Evolutionary conservation across 2,329 filamentous ascomycete genomes (phyloP).

Genomic region (Aspergillus awamori): DNA sequence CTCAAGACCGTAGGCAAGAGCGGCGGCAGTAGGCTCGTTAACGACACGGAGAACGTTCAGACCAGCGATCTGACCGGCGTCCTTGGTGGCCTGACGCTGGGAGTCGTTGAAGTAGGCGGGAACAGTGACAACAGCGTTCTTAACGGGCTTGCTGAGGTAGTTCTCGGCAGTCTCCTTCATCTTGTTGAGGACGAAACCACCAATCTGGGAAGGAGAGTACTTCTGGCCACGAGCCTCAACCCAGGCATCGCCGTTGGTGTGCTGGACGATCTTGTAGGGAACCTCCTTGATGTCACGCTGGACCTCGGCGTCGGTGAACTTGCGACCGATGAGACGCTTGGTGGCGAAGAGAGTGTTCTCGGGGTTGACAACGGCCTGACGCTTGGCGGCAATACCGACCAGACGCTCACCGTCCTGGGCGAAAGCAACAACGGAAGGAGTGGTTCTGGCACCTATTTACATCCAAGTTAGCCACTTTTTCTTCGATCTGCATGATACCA

Average conservation of each 20-base stretch:
- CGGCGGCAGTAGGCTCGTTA: slow-evolving; percentile 95
- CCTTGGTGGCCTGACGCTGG: slow-evolving; percentile 97
- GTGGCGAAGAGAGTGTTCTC: slow-evolving; percentile 98
- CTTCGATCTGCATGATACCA: neutral
- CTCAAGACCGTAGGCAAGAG: slow-evolving; percentile 93
- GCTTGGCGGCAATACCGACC: slow-evolving; percentile 96
- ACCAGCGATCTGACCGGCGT: slow-evolving; percentile 93
- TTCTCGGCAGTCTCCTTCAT: slow-evolving; percentile 99
- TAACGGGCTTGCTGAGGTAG: slow-evolving; percentile 85
- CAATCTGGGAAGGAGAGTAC: slow-evolving; percentile 97
- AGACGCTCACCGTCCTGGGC: slow-evolving; percentile 93
- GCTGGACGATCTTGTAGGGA: slow-evolving; percentile 97
- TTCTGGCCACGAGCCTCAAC: slow-evolving; percentile 90
- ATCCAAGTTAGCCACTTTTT: slow-evolving; percentile 21
- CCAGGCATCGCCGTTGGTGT: slow-evolving; percentile 96
- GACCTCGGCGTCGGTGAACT: slow-evolving; percentile 90
- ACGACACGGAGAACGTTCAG: slow-evolving; percentile 97
- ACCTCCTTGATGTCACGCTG: slow-evolving; percentile 98
- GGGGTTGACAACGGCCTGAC: slow-evolving; percentile 96
- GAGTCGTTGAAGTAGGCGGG: slow-evolving; percentile 99
- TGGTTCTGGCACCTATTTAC: slow-evolving; percentile 75
- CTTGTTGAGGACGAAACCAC: slow-evolving; percentile 94
- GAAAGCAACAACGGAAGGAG: slow-evolving; percentile 93
- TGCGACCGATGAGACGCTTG: slow-evolving; percentile 97
- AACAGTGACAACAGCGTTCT: slow-evolving; percentile 96